Base-by-base conservation (phyloP, 192 early-diverging fungal genomes). In the Podila epigama region DNA sequence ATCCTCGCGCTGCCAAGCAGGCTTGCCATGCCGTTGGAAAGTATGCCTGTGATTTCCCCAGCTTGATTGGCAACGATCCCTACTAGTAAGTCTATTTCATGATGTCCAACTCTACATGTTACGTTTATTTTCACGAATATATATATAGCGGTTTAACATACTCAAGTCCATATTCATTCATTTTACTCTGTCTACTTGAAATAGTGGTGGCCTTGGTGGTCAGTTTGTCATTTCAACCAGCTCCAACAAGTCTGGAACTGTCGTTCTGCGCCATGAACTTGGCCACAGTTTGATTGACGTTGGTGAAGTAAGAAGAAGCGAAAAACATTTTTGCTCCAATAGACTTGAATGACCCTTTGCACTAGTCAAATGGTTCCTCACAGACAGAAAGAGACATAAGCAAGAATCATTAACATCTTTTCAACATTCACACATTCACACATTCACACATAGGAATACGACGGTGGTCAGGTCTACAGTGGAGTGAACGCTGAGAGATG, bases 201-300 rank as follows among this genome's bases (percentile, higher is more conserved):
- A 54, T 66, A 64, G 88, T 66, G 88, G 88, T 53, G 88, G 88
- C 4, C 80, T 89, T 15, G 88, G 88, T 28, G 88, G 88, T 22
- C 87, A 89, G 60, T 89, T 89, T 71, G 82, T 83, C 36, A 89
- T 89, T 63, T 82, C 84, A 13, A 89, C 88, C 25, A 70, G 68
- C 60, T 86, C 83, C 20, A 68, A 81, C 37, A 88, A 82, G 18
- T 81, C 80, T 3, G 88, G 88, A 18, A 87, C 88, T 0, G 52
- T 89, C 25, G 88, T 89, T 5, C 61, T 88, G n/a, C 83, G 88
- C 9, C 88, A 89, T 50, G 88, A 89, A 52, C 60, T 77, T n/a
- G 73, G 73, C 18, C 73, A 77, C 40, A 68, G 66, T 31, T 50
- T 77, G 41, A 77, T 77, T 40, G 20, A 77, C n/a, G 73, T 77